These are phyloP conservation scores for Penicillium sp. DNA, from an alignment of 2,329 filamentous ascomycete genomes.

Conservation along the genomic window DNA sequence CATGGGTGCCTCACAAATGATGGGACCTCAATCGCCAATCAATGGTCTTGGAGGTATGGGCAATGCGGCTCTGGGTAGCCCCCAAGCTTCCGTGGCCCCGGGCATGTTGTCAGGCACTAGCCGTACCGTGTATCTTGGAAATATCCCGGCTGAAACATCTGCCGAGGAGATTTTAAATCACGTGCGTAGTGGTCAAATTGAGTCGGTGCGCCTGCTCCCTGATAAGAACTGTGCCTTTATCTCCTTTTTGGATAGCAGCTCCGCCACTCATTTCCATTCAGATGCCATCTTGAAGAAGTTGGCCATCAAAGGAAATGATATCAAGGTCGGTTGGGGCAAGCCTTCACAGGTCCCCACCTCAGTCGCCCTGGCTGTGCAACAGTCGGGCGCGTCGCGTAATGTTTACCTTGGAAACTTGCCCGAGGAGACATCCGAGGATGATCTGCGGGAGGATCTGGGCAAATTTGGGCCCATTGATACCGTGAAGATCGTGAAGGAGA, in stretches of 20 bases:
- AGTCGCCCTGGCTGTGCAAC: constrained; percentile 94
- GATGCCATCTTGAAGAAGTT: constrained; percentile 99
- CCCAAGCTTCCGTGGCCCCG: constrained; percentile 74
- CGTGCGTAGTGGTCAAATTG: constrained; percentile 95
- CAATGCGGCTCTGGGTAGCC: constrained; percentile 59
- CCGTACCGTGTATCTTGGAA: constrained; percentile 94
- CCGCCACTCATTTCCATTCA: constrained; percentile 97
- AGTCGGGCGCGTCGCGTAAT: constrained; percentile 93
- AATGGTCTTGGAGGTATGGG: constrained; percentile 67
- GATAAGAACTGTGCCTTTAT: constrained; percentile 99
- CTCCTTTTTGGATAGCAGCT: constrained; percentile 96
- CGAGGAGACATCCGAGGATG: constrained; percentile 86
- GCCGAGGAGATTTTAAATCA: constrained; percentile 96
- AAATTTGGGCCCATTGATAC: constrained; percentile 98
- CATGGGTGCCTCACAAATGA: constrained; percentile 76
- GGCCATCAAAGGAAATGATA: constrained; percentile 96
- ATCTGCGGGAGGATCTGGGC: constrained; percentile 88
- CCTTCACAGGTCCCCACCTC: constrained; percentile 97
- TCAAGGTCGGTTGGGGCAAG: constrained; percentile 99
- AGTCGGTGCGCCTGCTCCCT: constrained; percentile 93
- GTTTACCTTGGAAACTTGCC: constrained; percentile 93
- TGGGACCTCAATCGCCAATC: constrained; percentile 83
- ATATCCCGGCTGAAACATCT: constrained; percentile 95
- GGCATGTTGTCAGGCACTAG: constrained; percentile 85
- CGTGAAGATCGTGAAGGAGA: constrained; percentile 95